Evolutionary conservation across 192 early-diverging fungal species (phyloP).

Genomic region (Coemansia sp.): DNA sequence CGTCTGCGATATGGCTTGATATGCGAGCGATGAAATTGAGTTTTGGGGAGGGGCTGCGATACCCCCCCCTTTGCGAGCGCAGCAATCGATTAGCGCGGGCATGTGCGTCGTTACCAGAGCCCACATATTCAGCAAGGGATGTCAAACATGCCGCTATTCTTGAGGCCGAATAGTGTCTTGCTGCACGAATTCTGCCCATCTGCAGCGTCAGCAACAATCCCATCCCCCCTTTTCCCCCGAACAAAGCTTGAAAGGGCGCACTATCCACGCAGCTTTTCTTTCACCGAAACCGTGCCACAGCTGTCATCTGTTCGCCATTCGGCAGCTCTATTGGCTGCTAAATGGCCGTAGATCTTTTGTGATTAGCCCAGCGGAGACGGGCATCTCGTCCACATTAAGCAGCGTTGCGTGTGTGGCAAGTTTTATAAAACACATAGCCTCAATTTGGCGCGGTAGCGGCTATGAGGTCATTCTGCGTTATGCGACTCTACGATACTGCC

Average conservation of each 20-base stretch:
- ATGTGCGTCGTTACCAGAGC: not conserved
- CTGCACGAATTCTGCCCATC: not conserved
- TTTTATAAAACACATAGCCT: no score
- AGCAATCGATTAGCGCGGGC: not conserved
- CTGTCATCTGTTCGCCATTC: not conserved
- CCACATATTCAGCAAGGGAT: not conserved
- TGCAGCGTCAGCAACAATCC: constrained; percentile 2
- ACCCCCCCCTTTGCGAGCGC: not conserved
- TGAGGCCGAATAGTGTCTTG: not conserved
- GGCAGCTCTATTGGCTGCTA: not conserved
- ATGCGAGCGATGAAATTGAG: not conserved
- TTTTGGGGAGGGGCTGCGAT: not conserved
- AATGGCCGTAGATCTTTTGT: constrained; percentile 1
- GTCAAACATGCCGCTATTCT: not conserved
- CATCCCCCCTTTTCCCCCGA: not conserved
- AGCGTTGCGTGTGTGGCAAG: no score
- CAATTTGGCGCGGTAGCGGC: not conserved
- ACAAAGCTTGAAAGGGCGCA: not conserved
- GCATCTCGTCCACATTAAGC: not conserved
- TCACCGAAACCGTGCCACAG: not conserved
- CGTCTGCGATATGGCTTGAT: not conserved
- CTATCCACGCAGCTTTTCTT: not conserved
- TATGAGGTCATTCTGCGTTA: constrained; percentile 2
- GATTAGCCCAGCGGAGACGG: not conserved
- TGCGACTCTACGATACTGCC: not conserved